Evolutionary conservation across 352 stramenopile genomes (phyloP), one percentile per base, ranked within the genome.

Genomic region (Phytophthora boehmeriae): DNA sequence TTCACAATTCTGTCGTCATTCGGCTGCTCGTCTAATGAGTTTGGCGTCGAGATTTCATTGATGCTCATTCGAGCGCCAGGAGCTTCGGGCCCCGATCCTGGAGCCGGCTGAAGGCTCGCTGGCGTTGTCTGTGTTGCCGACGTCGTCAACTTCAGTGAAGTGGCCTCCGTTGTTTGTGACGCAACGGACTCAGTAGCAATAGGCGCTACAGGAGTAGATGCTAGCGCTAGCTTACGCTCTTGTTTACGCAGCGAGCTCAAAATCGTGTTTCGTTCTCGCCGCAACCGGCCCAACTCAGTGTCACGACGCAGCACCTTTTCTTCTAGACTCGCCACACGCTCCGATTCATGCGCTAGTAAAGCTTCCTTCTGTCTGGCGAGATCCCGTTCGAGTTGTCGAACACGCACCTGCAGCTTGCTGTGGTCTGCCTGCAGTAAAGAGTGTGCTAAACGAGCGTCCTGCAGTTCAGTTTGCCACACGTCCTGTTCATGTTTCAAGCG

Each of bases 261-360:
- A 23, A 93, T 71, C 8, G 76, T 73, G 53, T 90, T 93, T 1
- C 83, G 74, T 28, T 93, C 83, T 9, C 83, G 78, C 11, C 81
- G 71, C 36, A 90, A 49, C 46, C 82, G 81, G 6, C 66, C 59
- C 22, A 91, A 65, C 53, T 93, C 84, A 0, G 65, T 57, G 30
- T 93, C 80, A 16, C 84, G 89, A n/a, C 44, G 32, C 17, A 43
- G 36, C 10, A 64, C 28, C 50, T 60, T 59, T 11, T 58, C 52
- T 25, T 64, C 73, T 8, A 90, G 60, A 23, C 73, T 76, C 20
- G 64, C 52, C 14, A 90, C 68, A 35, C 58, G 58, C 10, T 69
- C 52, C 16, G 80, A 80, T 38, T 91, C 82, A 30, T 67, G 62
- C 11, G 51, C 67, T 3, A 78, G 66, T 10, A 72, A 62, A 10